Conservation (phyloP, 2,329 filamentous ascomycete genomes). For the Venturia effusa region DNA sequence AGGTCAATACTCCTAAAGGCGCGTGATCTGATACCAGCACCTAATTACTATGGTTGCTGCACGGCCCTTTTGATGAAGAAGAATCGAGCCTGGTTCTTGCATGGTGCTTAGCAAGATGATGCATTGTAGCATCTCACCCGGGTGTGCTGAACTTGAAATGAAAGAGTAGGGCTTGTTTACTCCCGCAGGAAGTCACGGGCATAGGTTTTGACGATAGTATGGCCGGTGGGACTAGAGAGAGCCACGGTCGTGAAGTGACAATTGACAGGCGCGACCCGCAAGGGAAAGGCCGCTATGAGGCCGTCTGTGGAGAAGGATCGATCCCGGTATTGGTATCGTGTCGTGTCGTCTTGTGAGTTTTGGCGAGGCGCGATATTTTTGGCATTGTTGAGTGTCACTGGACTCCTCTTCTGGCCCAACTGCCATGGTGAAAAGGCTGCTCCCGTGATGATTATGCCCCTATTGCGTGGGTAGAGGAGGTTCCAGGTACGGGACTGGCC, state of each 20-base stretch:
- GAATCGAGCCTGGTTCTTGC: not conserved
- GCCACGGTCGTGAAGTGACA: not conserved
- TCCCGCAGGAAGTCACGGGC: not conserved
- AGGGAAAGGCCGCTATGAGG: not conserved
- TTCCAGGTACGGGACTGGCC: not conserved
- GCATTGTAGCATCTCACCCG: not conserved
- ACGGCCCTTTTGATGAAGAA: not conserved
- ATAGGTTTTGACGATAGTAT: not conserved
- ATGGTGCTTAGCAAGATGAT: not conserved
- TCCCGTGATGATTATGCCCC: not conserved
- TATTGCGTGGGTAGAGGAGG: not conserved
- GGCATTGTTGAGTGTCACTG: not conserved
- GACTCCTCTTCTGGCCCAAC: not conserved
- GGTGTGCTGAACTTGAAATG: not conserved
- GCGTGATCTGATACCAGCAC: not conserved
- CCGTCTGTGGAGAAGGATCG: not conserved
- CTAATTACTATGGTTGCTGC: not conserved
- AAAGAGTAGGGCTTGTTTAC: not conserved
- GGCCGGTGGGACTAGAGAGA: not conserved
- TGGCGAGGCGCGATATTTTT: not conserved
- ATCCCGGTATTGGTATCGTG: not conserved
- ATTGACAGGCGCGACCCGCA: not conserved
- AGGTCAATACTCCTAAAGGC: not conserved
- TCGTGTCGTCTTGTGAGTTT: not conserved
- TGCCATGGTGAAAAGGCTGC: not conserved